Evolutionary conservation across 306 rosid species (phyloP).

Genomic region (Echinosophora koreensis): DNA sequence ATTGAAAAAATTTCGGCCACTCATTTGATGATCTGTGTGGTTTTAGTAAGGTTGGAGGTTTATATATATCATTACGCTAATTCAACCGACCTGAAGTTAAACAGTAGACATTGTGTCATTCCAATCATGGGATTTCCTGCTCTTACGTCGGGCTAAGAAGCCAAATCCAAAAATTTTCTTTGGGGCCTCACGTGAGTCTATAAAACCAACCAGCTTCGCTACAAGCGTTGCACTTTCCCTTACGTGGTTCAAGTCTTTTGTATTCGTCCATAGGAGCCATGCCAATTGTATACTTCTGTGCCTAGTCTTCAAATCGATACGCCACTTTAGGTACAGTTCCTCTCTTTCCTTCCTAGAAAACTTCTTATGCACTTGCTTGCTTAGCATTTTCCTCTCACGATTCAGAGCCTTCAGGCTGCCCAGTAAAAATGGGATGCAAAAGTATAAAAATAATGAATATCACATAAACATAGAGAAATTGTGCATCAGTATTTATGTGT

Average conservation of each 20-base stretch:
- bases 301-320: conserved; percentile 66
- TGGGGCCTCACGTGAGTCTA: conserved; percentile 55
- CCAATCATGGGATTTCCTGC: conserved; percentile 55
- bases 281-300: conserved; percentile 79
- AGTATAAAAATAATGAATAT: conserved; percentile 23
- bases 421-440: neutral
- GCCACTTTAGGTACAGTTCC: conserved; percentile 72
- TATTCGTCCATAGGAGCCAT: conserved; percentile 65
- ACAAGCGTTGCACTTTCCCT: conserved; percentile 79
- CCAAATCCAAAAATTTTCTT: conserved; percentile 69
- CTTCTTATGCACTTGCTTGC: conserved; percentile 75
- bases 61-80: neutral
- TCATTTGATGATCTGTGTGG: neutral
- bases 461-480: neutral
- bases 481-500: neutral
- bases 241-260: conserved; percentile 64
- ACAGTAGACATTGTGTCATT: conserved; percentile 54
- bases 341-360: conserved; percentile 67
- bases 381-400: conserved; percentile 83
- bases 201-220: conserved; percentile 75
- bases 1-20: neutral
- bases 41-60: neutral
- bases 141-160: conserved; percentile 56
- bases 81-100: conserved; percentile 25
- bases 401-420: conserved; percentile 66